Evolutionary conservation across 768 basidiomycete species (phyloP), one percentile per base, ranked within the genome.

Genomic region (Rhodocollybia butyracea): DNA sequence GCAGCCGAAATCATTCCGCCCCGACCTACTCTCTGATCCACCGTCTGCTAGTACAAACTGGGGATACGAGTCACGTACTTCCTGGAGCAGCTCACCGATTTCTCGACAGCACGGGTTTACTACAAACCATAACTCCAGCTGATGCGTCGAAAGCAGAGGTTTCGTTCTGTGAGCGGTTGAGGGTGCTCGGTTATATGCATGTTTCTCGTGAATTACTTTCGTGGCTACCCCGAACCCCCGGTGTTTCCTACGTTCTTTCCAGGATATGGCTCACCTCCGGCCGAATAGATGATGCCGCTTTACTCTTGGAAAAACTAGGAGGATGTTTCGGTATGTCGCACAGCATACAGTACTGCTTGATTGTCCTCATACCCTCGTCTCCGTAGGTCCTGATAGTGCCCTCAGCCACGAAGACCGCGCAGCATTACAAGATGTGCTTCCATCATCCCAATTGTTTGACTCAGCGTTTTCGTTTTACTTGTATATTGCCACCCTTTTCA

Each of bases 141-240:
- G 77, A 81, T 59, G 84, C 85, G 11, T 84, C 86, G 6, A 73
- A 79, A 60, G 77, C 75, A 45, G 94, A 96, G 67, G 81, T 88
- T 29, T 62, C 79, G 41, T 85, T 94, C 62, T 90, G 88, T 63
- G 84, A 92, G 59, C 72, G 76, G 27, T 76, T 96, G 42, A 77
- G 89, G 34, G 66, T 72, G 2, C 71, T 89, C 51, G 87, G 85
- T 15, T 86, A 88, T 62, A 73, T 77, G 55, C 76, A 81, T 56
- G 74, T 81, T 32, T 77, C 89, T 1, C 70, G 79, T 47, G 86
- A 88, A 57, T 73, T 90, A 54, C 70, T 91, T 43, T 82, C 83
- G 22, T 89, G 89, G 83, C 78, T 94, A 26, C 93, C 94, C 11
- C 74, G 86, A 45, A 88, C 88, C 15, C 83, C 93, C 26, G 89